Base-by-base conservation (phyloP, 768 basidiomycete species). In the Omphalotus guepiniiformis region DNA sequence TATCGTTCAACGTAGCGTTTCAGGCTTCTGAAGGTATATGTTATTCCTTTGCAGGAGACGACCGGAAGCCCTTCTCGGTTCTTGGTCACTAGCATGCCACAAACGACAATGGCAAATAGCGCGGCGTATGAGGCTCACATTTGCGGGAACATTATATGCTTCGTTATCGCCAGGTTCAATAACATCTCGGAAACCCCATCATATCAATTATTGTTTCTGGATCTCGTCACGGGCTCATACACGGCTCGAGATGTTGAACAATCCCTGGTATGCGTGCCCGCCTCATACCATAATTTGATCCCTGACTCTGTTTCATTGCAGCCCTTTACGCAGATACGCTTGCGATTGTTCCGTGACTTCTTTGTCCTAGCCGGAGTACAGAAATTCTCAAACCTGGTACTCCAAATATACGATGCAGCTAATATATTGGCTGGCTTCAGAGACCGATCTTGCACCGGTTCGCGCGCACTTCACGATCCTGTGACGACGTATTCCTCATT, bases 281-380 rank as follows among this genome's bases (percentile, higher is more conserved):
- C n/a, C n/a, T n/a, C n/a, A n/a, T n/a, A n/a, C n/a, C n/a, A n/a
- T n/a, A n/a, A n/a, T n/a, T n/a, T n/a, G n/a, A n/a, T n/a, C n/a
- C n/a, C n/a, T n/a, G 32, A 16, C 15, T 30, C 35, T 46, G n/a
- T 28, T 32, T 30, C 39, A 22, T 4, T 42, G 12, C 41, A 70
- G 68, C 52, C 57, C 18, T 60, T 70, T 21, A 56, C 61, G 18
- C 59, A 64, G 47, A 37, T 71, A 6, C 65, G 64, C 38, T 60
- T 70, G 30, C 60, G 61, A 36, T 47, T 73, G 28, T 61, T 56
- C 41, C 52, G 55, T 3, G 53, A 58, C 9, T 62, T 73, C 13
- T 19, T 46, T 15, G 54, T 67, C 25, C 49, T 72, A 21, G 52
- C 67, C 2, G 68, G 67, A 16, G 45, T 63, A 3, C 55, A 60